Percentiles rank a stretch among this genome's conserved stretches.
phyloP scores from a whole-genome alignment of 306 rosid genomes.

The Benincasa hispida region DNA sequence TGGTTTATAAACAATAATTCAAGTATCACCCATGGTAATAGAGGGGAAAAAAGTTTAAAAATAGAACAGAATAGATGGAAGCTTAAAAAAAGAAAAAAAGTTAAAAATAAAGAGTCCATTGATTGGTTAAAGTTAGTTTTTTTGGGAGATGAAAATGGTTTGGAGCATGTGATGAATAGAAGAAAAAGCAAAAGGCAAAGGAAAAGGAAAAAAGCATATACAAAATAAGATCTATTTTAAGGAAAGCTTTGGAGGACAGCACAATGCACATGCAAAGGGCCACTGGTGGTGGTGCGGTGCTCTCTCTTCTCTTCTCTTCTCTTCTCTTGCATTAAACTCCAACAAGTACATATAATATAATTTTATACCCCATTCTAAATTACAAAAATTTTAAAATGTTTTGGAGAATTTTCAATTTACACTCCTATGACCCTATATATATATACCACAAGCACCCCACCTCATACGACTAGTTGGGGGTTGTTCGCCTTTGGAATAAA shows the following conservation, averaged over 20 bases:
- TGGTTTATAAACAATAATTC: no score
- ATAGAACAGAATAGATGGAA: no score
- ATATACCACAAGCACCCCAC: no score
- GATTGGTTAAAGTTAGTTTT: not conserved
- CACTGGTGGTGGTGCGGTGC: not conserved
- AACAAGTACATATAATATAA: not conserved
- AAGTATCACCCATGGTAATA: no score
- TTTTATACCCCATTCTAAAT: no score
- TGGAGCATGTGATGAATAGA: not conserved
- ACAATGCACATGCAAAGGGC: not conserved
- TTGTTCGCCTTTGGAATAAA: no score
- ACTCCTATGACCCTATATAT: no score
- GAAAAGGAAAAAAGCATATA: not conserved
- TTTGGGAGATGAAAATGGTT: not conserved
- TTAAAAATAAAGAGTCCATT: not conserved
- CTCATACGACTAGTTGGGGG: no score
- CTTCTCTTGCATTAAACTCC: not conserved
- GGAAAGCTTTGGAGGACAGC: not conserved
- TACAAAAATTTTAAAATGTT: no score
- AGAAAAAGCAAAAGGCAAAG: not conserved
- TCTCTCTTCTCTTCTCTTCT: not conserved
- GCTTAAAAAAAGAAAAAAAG: no score
- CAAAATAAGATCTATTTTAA: not conserved
- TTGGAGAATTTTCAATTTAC: no score
- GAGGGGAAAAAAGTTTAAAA: no score